phyloP scores from a whole-genome alignment of 805 yeast species.

The Zygoascus ofunaensis region DNA sequence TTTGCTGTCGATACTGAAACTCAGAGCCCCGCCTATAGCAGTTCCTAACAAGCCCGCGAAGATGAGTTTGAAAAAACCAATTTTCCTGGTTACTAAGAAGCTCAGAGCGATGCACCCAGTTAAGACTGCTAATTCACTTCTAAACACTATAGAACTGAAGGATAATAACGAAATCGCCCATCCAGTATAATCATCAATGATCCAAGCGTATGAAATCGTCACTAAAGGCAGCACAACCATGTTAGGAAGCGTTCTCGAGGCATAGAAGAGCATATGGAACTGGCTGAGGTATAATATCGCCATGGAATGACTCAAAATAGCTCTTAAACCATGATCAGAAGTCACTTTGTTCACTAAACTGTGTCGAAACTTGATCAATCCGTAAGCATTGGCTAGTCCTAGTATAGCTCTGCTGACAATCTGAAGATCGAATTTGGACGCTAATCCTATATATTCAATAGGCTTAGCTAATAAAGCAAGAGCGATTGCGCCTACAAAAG shows the following conservation, averaged over 20 bases:
- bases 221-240: conserved; percentile 67
- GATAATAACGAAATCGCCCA: conserved; percentile 46
- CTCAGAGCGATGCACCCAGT: conserved; percentile 32
- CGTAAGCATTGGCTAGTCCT: conserved; percentile 51
- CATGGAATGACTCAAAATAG: conserved; percentile 42
- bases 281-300: conserved; percentile 48
- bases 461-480: conserved; percentile 40
- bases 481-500: conserved; percentile 63
- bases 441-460: conserved; percentile 13
- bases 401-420: conserved; percentile 47
- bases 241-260: conserved; percentile 85
- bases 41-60: conserved; percentile 36
- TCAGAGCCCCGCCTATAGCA: conserved; percentile 39
- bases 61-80: conserved; percentile 32
- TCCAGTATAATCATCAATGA: conserved; percentile 35
- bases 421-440: conserved; percentile 44
- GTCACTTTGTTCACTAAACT: conserved; percentile 24
- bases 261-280: conserved; percentile 72
- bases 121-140: conserved; percentile 56
- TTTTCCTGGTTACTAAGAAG: conserved; percentile 38
- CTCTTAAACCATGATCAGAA: background rate
- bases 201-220: conserved; percentile 42
- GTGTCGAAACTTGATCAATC: conserved; percentile 44
- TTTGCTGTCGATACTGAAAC: conserved; percentile 54
- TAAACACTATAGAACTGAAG: conserved; percentile 56